Evolutionary conservation across 257 asterid species (phyloP).

Genomic region (Coffea eugenioides): DNA sequence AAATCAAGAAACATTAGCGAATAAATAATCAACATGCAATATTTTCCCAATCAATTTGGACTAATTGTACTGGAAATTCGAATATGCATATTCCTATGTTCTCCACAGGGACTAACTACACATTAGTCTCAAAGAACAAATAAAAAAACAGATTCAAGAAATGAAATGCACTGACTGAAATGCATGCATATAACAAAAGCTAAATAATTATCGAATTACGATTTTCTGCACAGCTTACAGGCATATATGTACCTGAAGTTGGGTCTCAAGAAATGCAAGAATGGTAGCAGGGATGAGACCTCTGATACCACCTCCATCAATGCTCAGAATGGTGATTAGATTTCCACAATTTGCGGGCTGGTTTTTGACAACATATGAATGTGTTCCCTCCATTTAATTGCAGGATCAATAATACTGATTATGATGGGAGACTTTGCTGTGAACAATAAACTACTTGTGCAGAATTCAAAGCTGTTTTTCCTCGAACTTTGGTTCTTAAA

Average conservation of each 20-base stretch:
- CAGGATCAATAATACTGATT: not conserved
- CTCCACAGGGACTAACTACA: too few relatives aligned
- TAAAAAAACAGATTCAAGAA: too few relatives aligned
- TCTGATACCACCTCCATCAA: constrained; percentile 70
- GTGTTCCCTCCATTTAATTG: constrained; percentile 20
- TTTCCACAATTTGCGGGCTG: constrained; percentile 39
- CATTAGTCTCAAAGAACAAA: too few relatives aligned
- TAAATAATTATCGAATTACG: too few relatives aligned
- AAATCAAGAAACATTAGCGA: too few relatives aligned
- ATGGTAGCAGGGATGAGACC: constrained; percentile 59
- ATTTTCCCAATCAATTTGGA: too few relatives aligned
- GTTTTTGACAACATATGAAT: constrained; percentile 14
- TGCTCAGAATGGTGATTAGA: constrained; percentile 51
- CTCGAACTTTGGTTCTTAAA: not conserved
- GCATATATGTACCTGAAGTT: constrained; percentile 39
- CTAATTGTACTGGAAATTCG: not conserved
- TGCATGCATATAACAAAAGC: too few relatives aligned
- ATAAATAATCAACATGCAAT: not conserved
- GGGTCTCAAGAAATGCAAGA: constrained; percentile 50
- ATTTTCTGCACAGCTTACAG: not conserved
- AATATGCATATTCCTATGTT: too few relatives aligned
- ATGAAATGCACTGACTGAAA: too few relatives aligned
- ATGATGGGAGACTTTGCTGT: not conserved
- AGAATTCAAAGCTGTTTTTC: not conserved
- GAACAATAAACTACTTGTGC: not conserved